These are phyloP conservation scores for Elymus sibiricus DNA, from an alignment of 176 grass and related monocot species.

Conservation along the genomic window DNA sequence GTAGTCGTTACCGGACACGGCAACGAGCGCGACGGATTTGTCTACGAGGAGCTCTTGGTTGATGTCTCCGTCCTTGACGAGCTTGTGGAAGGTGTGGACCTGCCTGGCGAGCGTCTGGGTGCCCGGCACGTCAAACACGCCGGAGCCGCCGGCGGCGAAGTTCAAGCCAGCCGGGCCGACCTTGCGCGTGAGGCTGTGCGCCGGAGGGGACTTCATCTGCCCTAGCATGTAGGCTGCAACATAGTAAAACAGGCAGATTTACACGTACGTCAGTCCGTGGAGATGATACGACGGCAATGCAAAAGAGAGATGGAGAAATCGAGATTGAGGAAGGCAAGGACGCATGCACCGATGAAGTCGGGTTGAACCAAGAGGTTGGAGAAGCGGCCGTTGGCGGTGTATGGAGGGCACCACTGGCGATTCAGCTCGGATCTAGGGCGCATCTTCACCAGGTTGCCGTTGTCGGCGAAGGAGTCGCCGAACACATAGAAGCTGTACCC, in stretches of 20 bases:
- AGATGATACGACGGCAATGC: not conserved
- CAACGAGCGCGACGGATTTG: not conserved
- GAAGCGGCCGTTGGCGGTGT: not conserved
- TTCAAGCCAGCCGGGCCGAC: not conserved
- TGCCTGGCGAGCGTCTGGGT: not conserved
- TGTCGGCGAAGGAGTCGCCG: not conserved
- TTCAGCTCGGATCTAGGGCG: not conserved
- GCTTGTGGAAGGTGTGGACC: not conserved
- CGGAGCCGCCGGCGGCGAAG: not conserved
- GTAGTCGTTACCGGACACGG: not conserved
- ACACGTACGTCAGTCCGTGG: too few relatives aligned
- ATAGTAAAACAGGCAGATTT: too few relatives aligned
- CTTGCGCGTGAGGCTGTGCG: not conserved
- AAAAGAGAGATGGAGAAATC: not conserved
- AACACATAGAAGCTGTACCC: not conserved
- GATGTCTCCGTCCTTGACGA: not conserved
- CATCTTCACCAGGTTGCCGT: not conserved
- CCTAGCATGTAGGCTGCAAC: not conserved
- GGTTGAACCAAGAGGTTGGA: not conserved
- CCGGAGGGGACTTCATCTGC: not conserved
- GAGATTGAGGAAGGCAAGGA: not conserved
- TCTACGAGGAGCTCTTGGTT: not conserved
- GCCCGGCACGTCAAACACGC: not conserved
- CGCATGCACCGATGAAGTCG: not conserved
- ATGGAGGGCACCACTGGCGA: not conserved